Evolutionary conservation across 2,329 filamentous ascomycete species (phyloP).

Genomic region (Phaeoacremonium minimum): DNA sequence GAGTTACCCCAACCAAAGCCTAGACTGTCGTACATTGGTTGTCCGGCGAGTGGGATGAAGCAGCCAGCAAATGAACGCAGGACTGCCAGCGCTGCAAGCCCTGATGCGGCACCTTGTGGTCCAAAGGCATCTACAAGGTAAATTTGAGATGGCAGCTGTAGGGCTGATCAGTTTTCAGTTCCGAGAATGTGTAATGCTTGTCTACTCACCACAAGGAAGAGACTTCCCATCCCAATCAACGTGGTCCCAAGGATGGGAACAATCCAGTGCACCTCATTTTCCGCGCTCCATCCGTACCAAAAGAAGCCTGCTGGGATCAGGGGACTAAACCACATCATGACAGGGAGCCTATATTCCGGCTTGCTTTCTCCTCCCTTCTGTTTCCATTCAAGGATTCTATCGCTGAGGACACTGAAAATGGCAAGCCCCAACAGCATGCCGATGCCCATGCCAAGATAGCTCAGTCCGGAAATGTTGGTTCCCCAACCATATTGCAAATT

Average conservation of each 20-base stretch:
- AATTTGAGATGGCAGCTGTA: conserved; percentile 35
- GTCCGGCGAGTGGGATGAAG: conserved; percentile 30
- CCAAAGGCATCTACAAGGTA: conserved; percentile 56
- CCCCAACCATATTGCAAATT: conserved; percentile 16
- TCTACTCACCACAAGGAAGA: no score
- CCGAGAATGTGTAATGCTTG: no score
- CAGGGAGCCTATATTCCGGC: conserved; percentile 36
- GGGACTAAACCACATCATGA: conserved; percentile 34
- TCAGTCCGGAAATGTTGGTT: conserved; percentile 15
- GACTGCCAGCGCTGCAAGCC: conserved; percentile 30
- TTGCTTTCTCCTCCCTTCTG: conserved; percentile 9
- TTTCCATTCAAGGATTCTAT: conserved; percentile 1
- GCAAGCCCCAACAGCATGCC: conserved; percentile 18
- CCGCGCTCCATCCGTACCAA: conserved; percentile 46
- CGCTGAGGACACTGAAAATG: not conserved
- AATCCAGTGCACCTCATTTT: conserved; percentile 44
- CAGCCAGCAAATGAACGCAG: conserved; percentile 31
- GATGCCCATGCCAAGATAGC: conserved; percentile 41
- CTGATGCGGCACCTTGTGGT: conserved; percentile 47
- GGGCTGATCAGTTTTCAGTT: no score
- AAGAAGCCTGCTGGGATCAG: conserved; percentile 44
- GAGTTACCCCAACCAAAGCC: conserved; percentile 35
- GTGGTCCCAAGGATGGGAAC: conserved; percentile 45
- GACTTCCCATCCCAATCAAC: conserved; percentile 29
- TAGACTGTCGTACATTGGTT: conserved; percentile 30